Percentiles rank a stretch among this genome's conserved stretches.
phyloP scores from a whole-genome alignment of 2,329 filamentous ascomycete genomes.

The Aspergillus sp. region DNA sequence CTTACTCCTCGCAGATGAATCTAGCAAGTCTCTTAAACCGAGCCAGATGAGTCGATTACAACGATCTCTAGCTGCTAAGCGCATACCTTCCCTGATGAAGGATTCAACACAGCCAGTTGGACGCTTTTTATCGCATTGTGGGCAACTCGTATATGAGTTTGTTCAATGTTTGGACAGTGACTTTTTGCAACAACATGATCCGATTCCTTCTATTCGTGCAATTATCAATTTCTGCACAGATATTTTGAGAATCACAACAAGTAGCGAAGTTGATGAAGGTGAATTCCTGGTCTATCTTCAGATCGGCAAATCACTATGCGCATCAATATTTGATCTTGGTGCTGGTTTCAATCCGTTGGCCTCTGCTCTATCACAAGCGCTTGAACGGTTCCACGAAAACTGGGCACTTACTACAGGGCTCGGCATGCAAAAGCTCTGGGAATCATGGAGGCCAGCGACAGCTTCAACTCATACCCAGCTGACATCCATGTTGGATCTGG shows the following conservation, averaged over 20 bases:
- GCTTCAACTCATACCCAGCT: slow-evolving; percentile 39
- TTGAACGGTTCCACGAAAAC: slow-evolving; percentile 63
- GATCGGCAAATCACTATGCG: slow-evolving; percentile 36
- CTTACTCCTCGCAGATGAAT: slow-evolving; percentile 32
- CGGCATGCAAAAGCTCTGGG: slow-evolving; percentile 80
- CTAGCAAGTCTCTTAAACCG: slow-evolving; percentile 36
- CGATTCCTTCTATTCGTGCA: slow-evolving; percentile 28
- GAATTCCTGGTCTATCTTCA: slow-evolving; percentile 56
- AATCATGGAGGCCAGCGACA: slow-evolving; percentile 63
- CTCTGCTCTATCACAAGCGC: slow-evolving; percentile 27
- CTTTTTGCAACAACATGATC: slow-evolving; percentile 25
- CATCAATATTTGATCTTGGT: slow-evolving; percentile 32
- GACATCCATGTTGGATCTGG: slow-evolving; percentile 35
- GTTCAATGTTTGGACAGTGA: slow-evolving; percentile 31
- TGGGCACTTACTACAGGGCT: slow-evolving; percentile 74
- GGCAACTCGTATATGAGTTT: slow-evolving; percentile 35
- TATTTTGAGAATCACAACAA: slow-evolving; percentile 45
- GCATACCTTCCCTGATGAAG: slow-evolving; percentile 42
- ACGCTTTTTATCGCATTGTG: slow-evolving; percentile 38
- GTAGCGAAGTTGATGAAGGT: slow-evolving; percentile 50
- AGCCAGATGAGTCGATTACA: slow-evolving; percentile 44
- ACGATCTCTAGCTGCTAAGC: slow-evolving; percentile 40
- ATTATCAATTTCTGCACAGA: slow-evolving; percentile 51
- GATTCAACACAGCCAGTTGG: slow-evolving; percentile 43
- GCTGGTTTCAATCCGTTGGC: slow-evolving; percentile 28